phyloP scores from a whole-genome alignment of 1,139 yeast genomes.

The Geotrichum macrosporum region DNA sequence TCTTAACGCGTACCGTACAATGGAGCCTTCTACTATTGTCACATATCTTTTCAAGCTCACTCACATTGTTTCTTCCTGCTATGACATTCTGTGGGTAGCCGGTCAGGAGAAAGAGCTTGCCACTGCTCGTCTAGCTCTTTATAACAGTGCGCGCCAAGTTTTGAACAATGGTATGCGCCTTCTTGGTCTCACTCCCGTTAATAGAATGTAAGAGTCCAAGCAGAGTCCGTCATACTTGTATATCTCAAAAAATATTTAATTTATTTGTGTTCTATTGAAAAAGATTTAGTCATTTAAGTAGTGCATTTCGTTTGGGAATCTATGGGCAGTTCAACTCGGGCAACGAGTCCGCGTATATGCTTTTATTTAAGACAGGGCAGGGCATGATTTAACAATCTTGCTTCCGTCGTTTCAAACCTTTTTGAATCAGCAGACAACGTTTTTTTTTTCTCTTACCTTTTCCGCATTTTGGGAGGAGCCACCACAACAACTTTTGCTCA shows the following conservation, averaged over 20 bases:
- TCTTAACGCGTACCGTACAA: slow-evolving; percentile 75
- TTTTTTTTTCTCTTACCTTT: not conserved
- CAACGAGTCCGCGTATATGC: too few species aligned
- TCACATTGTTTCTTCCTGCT: slow-evolving; percentile 91
- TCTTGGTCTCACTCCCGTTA: slow-evolving; percentile 94
- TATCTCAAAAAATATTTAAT: not conserved
- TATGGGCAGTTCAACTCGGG: too few species aligned
- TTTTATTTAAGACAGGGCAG: too few species aligned
- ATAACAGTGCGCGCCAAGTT: slow-evolving; percentile 86
- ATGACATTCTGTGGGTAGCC: slow-evolving; percentile 94
- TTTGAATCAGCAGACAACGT: not conserved
- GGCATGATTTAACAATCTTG: too few species aligned
- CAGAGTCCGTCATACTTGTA: too few species aligned
- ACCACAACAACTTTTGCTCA: not conserved
- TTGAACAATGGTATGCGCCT: slow-evolving; percentile 86
- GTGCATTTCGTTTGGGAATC: too few species aligned
- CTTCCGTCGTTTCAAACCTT: too few species aligned
- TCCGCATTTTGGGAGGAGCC: not conserved
- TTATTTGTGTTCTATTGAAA: slow-evolving; percentile 1
- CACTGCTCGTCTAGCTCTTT: slow-evolving; percentile 87
- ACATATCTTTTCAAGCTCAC: slow-evolving; percentile 89
- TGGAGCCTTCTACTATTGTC: slow-evolving; percentile 92
- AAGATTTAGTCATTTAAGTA: too few species aligned
- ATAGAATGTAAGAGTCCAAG: slow-evolving; percentile 66
- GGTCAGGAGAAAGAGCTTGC: slow-evolving; percentile 91